Conservation (phyloP, 768 basidiomycete genomes). For the Holtermannia corniformis region DNA sequence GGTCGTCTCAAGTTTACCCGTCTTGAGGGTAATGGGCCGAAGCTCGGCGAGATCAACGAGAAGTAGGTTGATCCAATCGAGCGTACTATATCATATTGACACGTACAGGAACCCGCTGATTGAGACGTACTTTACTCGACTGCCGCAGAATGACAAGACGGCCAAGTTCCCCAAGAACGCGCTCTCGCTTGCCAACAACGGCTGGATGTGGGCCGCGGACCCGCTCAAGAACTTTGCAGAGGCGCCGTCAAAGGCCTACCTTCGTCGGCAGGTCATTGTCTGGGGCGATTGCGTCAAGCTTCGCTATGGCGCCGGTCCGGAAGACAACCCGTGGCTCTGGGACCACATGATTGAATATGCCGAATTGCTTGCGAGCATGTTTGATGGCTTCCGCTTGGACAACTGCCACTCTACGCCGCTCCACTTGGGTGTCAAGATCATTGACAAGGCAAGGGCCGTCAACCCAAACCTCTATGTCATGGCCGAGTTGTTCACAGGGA, state of each 20-base stretch:
- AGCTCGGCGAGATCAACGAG: constrained; percentile 65
- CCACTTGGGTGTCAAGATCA: constrained; percentile 86
- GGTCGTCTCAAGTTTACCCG: constrained; percentile 71
- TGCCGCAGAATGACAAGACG: constrained; percentile 47
- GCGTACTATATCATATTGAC: background rate
- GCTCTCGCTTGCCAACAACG: constrained; percentile 90
- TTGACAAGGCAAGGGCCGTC: constrained; percentile 78
- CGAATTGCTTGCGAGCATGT: constrained; percentile 63
- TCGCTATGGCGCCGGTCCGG: constrained; percentile 72
- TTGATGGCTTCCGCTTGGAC: constrained; percentile 95
- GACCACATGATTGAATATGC: constrained; percentile 79
- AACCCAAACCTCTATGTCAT: constrained; percentile 93
- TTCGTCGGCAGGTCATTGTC: constrained; percentile 89
- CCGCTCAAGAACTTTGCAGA: constrained; percentile 91
- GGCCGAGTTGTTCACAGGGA: constrained; percentile 94
- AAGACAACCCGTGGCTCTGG: constrained; percentile 92
- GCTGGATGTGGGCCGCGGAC: constrained; percentile 97
- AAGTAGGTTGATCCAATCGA: constrained; percentile 45
- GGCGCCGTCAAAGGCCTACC: constrained; percentile 82
- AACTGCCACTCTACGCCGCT: constrained; percentile 97
- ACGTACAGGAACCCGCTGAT: constrained; percentile 63
- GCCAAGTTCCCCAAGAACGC: constrained; percentile 47
- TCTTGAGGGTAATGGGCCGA: constrained; percentile 73
- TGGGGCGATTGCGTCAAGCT: constrained; percentile 99
- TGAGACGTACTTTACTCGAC: constrained; percentile 84